These are phyloP conservation scores for Aspergillus cristatus DNA, from an alignment of 495 filamentous ascomycete genomes.

Conservation along the genomic window DNA sequence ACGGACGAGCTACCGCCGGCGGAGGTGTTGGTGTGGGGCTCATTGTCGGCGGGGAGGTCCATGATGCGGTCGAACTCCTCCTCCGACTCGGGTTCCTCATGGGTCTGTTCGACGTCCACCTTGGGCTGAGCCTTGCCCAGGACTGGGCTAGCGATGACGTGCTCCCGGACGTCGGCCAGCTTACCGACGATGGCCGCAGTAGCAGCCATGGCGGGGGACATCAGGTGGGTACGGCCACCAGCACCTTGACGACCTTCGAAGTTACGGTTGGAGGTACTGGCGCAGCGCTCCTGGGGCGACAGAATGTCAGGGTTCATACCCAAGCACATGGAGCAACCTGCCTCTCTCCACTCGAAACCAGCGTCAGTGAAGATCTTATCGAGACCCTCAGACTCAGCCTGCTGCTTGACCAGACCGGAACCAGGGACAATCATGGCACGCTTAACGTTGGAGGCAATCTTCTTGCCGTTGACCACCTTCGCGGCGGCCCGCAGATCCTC, in stretches of 20 bases:
- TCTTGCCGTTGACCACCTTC: constrained; percentile 73
- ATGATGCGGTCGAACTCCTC: constrained; percentile 67
- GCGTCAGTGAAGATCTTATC: constrained; percentile 87
- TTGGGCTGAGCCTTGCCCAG: constrained; percentile 48
- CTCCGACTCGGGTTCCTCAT: constrained; percentile 67
- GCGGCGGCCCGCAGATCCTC: constrained; percentile 91
- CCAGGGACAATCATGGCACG: constrained; percentile 94
- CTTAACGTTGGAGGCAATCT: constrained; percentile 79
- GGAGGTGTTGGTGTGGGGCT: constrained; percentile 49
- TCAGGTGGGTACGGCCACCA: constrained; percentile 84
- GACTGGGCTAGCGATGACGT: constrained; percentile 51
- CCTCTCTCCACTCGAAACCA: constrained; percentile 97
- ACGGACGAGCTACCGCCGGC: constrained; percentile 29
- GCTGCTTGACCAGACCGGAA: constrained; percentile 87
- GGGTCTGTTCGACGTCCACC: constrained; percentile 47
- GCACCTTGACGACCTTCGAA: constrained; percentile 97
- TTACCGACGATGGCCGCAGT: constrained; percentile 84
- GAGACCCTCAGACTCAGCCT: constrained; percentile 85
- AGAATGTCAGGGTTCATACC: constrained; percentile 99
- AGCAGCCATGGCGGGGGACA: constrained; percentile 96
- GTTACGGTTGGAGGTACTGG: constrained; percentile 92
- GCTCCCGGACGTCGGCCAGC: constrained; percentile 80
- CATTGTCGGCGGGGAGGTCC: constrained; percentile 65
- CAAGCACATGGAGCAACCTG: constrained; percentile 96
- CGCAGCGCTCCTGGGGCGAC: constrained; percentile 87